These are phyloP conservation scores for Pyronema domesticum DNA, from an alignment of 495 filamentous ascomycete genomes.

Conservation along the genomic window DNA sequence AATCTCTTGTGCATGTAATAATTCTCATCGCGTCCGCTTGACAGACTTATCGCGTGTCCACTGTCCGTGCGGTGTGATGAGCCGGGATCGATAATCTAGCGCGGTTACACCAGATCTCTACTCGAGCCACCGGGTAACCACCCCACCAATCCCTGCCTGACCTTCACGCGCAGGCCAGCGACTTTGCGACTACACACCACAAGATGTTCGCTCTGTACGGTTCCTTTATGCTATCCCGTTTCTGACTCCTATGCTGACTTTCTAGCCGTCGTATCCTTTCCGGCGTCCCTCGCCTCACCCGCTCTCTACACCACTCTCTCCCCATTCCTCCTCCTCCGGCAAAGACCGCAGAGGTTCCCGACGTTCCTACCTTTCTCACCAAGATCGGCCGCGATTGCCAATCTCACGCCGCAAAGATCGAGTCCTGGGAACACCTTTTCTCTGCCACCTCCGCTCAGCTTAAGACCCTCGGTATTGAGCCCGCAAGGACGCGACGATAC, in stretches of 20 bases:
- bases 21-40: too few relatives aligned
- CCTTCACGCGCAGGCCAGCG: too few relatives aligned
- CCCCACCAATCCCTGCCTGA: too few relatives aligned
- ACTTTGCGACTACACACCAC: not conserved
- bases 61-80: too few relatives aligned
- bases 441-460: constrained; percentile 56
- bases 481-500: constrained; percentile 62
- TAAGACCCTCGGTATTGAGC: constrained; percentile 67
- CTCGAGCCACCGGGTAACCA: too few relatives aligned
- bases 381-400: constrained; percentile 75
- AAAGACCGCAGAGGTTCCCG: constrained; percentile 70
- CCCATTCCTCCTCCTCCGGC: constrained; percentile 22
- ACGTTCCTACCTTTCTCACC: constrained; percentile 71
- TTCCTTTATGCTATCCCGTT: constrained; percentile 5
- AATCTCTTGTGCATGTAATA: too few relatives aligned
- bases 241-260: not conserved
- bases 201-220: constrained; percentile 11
- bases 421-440: constrained; percentile 80
- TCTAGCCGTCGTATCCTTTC: not conserved
- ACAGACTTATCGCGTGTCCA: too few relatives aligned
- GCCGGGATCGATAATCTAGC: not conserved
- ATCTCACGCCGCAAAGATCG: constrained; percentile 53
- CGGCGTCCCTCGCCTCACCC: constrained; percentile 14
- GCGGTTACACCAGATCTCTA: too few relatives aligned
- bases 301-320: constrained; percentile 16